A percentile compares a stretch with the other conserved stretches of the same genome.
Conservation (phyloP, 495 filamentous ascomycete species). For the Penicillium parvum region DNA sequence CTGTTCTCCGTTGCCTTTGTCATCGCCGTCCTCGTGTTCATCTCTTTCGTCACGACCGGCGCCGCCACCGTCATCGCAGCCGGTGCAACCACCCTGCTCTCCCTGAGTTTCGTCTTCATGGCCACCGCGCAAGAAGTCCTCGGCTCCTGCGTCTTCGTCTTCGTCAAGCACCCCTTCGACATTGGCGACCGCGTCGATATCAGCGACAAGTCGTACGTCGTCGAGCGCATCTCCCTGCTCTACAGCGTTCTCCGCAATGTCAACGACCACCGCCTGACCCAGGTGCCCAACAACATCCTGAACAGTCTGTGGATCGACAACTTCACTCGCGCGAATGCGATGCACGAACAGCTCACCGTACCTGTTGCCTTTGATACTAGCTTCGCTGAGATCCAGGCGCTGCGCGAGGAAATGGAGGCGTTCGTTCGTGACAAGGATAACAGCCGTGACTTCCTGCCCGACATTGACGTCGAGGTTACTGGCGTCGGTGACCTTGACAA, state of each 20-base stretch:
- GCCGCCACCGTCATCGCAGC: conserved; percentile 87
- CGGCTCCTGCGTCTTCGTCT: conserved; percentile 94
- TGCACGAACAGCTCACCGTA: conserved; percentile 81
- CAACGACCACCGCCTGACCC: conserved; percentile 74
- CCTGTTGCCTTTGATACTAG: conserved; percentile 78
- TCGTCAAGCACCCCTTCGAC: conserved; percentile 94
- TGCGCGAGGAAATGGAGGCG: conserved; percentile 72
- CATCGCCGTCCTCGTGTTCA: conserved; percentile 79
- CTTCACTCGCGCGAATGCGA: conserved; percentile 79
- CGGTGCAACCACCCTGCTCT: conserved; percentile 91
- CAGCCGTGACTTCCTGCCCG: conserved; percentile 82
- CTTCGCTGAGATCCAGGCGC: conserved; percentile 79
- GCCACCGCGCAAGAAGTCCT: conserved; percentile 89
- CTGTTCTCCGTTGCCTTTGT: conserved; percentile 73
- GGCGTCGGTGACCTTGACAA: conserved; percentile 86
- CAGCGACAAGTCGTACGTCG: conserved; percentile 60
- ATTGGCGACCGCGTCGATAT: conserved; percentile 94
- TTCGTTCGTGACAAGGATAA: conserved; percentile 89
- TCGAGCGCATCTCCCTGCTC: conserved; percentile 91
- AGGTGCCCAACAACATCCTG: conserved; percentile 85
- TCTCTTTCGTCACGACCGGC: conserved; percentile 79
- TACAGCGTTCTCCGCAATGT: conserved; percentile 91
- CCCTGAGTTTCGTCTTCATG: conserved; percentile 90
- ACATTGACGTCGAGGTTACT: conserved; percentile 70
- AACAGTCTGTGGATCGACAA: conserved; percentile 94